Evolutionary conservation across 1,139 yeast species (phyloP).

Genomic region (Lodderomyces theae): DNA sequence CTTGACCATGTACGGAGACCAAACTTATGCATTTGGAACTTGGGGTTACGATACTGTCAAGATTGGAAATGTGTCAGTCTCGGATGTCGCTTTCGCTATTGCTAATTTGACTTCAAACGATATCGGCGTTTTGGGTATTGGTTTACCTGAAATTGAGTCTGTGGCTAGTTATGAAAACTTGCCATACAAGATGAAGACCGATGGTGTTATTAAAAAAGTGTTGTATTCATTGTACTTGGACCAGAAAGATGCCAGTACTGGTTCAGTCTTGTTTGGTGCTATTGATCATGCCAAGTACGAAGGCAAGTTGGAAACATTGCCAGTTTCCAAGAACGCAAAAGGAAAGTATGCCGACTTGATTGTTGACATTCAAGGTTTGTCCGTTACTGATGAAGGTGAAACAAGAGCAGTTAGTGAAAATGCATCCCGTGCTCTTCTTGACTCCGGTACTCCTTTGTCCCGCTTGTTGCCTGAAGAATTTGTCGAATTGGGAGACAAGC

Average conservation of each 20-base stretch:
- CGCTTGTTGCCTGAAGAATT: slow-evolving; percentile 30
- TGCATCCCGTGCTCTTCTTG: slow-evolving; percentile 41
- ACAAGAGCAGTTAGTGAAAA: slow-evolving; percentile 17
- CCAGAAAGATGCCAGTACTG: slow-evolving; percentile 22
- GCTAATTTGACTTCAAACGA: slow-evolving; percentile 43
- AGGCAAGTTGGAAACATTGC: slow-evolving; percentile 20
- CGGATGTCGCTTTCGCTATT: slow-evolving; percentile 49
- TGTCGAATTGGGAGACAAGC: slow-evolving; percentile 24
- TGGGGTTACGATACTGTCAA: slow-evolving; percentile 50
- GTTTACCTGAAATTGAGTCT: slow-evolving; percentile 53
- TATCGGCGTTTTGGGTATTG: slow-evolving; percentile 55
- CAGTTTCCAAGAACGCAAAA: slow-evolving; percentile 11
- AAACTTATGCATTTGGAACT: slow-evolving; percentile 56
- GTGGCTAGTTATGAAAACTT: slow-evolving; percentile 35
- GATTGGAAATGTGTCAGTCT: slow-evolving; percentile 41
- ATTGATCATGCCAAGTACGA: slow-evolving; percentile 26
- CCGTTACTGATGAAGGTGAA: slow-evolving; percentile 22
- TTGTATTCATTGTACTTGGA: slow-evolving; percentile 53
- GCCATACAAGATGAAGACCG: slow-evolving; percentile 27
- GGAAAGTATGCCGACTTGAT: slow-evolving; percentile 8
- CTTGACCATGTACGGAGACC: slow-evolving; percentile 78
- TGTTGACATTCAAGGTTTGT: slow-evolving; percentile 19
- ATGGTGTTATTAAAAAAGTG: slow-evolving; percentile 47
- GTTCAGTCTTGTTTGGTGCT: slow-evolving; percentile 31
- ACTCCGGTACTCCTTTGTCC: slow-evolving; percentile 44